phyloP scores from a whole-genome alignment of 306 rosid genomes.

The Nissolia schottii region DNA sequence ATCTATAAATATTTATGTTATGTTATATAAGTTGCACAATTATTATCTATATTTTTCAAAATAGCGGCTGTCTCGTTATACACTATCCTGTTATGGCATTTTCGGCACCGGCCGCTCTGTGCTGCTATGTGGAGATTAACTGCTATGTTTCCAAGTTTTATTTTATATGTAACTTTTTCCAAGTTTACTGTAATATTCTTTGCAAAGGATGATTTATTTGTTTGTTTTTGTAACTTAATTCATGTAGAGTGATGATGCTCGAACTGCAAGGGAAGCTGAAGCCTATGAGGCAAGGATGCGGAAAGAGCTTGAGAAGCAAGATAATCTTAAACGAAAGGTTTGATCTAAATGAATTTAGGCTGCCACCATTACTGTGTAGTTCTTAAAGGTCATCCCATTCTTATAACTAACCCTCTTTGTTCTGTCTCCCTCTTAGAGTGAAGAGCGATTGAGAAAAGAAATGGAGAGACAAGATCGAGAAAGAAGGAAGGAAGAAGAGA shows the following conservation, averaged over 20 bases:
- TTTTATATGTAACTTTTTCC: constrained; percentile 21
- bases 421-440: constrained; percentile 45
- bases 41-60: too few species aligned
- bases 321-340: constrained; percentile 87
- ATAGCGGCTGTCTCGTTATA: too few species aligned
- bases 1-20: too few species aligned
- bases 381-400: neutral
- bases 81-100: too few species aligned
- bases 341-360: constrained; percentile 4
- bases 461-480: constrained; percentile 91
- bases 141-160: too few species aligned
- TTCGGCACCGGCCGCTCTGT: too few species aligned
- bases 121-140: too few species aligned
- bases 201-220: constrained; percentile 17
- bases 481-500: constrained; percentile 94
- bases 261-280: constrained; percentile 73
- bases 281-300: constrained; percentile 74
- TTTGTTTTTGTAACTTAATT: neutral
- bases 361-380: neutral
- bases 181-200: neutral
- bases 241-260: constrained; percentile 71
- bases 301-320: constrained; percentile 95
- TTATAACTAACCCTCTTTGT: constrained; percentile 21
- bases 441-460: constrained; percentile 83
- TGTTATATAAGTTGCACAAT: too few species aligned